Base-by-base conservation (phyloP, 805 yeast genomes). In the Yarrowia deformans region DNA sequence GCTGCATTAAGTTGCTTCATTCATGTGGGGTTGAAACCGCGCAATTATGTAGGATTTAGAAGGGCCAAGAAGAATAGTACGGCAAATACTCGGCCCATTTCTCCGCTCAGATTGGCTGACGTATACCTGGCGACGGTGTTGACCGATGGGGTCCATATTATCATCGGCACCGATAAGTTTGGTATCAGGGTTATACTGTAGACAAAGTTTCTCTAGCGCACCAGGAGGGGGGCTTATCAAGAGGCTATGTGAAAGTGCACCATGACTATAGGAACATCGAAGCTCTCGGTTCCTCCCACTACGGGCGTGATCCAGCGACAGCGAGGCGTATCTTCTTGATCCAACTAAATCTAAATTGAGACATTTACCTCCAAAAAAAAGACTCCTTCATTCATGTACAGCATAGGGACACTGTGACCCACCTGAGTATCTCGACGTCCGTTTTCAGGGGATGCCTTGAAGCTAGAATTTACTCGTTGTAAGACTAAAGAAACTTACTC, bases 181-280 rank as follows among this genome's bases (percentile, higher is more conserved):
- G 54, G 39, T 54, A 54, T 39, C 60, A 39, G 60, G 60, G 60
- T 54, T 54, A 54, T 54, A 14, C 60, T 39, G 60, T 16, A 35
- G 16, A 54, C 60, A 14, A 54, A 23, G 45, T 54, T 54, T 54
- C 18, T 19, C 35, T 54, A 54, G 45, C 23, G 60, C 45, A 19
- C 19, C 45, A 52, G 9, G 43, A 34, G 43, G 58, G 32, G 18
- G 55, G 29, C 29, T 37, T 52, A 52, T 52, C 55, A 50, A 34
- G 55, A 54, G 60, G 45, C 60, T 54, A 54, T 54, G 60, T 52
- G 32, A n/a, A n/a, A 14, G 54, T 23, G 52, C 52, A 14, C 34
- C n/a, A n/a, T n/a, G n/a, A n/a, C n/a, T n/a, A n/a, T n/a, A n/a
- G n/a, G 29, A 23, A 23, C 29, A 23, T 23, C 29, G 29, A 23